Evolutionary conservation across 805 yeast genomes (phyloP), one percentile per base, ranked within the genome.

Genomic region (Candida sanyiensis): DNA sequence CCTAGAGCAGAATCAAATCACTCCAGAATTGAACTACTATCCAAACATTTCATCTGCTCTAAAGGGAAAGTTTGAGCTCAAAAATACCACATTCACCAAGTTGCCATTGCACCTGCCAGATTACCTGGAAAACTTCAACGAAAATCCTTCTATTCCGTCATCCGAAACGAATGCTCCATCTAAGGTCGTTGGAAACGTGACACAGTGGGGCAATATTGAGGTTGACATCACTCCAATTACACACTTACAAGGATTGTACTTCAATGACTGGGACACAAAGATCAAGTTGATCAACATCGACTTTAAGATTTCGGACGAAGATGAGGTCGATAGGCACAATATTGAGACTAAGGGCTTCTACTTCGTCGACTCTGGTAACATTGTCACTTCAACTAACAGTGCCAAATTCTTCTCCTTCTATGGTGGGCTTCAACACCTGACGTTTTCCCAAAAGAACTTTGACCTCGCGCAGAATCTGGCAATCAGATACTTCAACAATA

Each of bases 341-440:
- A 47, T 87, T 15, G 64, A 66, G 5, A 61, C 84, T 9, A 61
- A 62, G 18, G 89, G 88, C 0, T 68, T 79, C 2, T 82, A 81
- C 54, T 85, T 80, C 51, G 79, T 82, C 44, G 67, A 70, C 16
- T 61, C 75, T 1, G 94, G 94, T 1, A 66, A 83, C 37, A 55
- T 83, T 4, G 62, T 83, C 12, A 68, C 79, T 0, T 52, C 73
- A 15, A 70, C 87, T 1, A 64, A 69, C 25, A 72, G 87, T 21
- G 84, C 83, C 6, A 82, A 80, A 54, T 78, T 78, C 55, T 64
- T 68, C 37, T 80, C 87, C 7, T 39, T 67, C n/a, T 70, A 72
- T 51, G 81, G 79, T 2, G 62, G 83, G 24, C 77, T 86, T 9
- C 80, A 78, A 51, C 62, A 67, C 54, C 28, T 63, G 30, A 63